Evolutionary conservation across 208 protist genomes (phyloP), one percentile per base, ranked within the genome.

Genomic region (Leishmania major): DNA sequence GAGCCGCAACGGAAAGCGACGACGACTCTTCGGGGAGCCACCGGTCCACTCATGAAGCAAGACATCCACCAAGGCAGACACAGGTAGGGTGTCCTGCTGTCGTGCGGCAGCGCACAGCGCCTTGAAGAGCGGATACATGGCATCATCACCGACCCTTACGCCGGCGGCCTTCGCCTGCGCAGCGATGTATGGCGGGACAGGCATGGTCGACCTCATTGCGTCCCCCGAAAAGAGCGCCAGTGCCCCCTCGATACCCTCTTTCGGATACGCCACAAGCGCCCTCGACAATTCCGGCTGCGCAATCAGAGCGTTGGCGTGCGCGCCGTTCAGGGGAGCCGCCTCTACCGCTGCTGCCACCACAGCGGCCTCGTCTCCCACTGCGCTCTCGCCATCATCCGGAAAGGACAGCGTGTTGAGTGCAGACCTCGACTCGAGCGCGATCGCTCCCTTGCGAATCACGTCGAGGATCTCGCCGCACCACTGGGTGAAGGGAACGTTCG

Each of bases 1-100:
- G 0, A 88, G 78, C 40, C 90, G 79, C 19, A 53, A 45, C 53
- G 82, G 66, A 15, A 85, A 67, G 17, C 53, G 74, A 31, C 69
- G 66, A 69, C 89, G 86, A 13, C 88, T 83, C 83, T 93, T 95
- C 43, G 82, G 77, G 31, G 89, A 75, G 5, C 67, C 72, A 0
- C 72, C n/a, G 6, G 62, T 53, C 82, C 82, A 86, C 74, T 86
- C 82, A n/a, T 86, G 73, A 4, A 80, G 71, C 15, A 86, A 28
- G 28, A 86, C 60, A 62, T 86, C 82, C 72, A 86, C 78, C 72
- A 86, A 66, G 15, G 78, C 64, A 28, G 78, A 75, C 1, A 72
- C 82, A 6, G 82, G 82, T 37, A 86, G 66, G 11, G 19, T 43
- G 51, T 43, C 1, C 19, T 82, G 40, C 19, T 69, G 59, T 2